phyloP scores from a whole-genome alignment of 257 asterid genomes.

The Leonotis leonurus region DNA sequence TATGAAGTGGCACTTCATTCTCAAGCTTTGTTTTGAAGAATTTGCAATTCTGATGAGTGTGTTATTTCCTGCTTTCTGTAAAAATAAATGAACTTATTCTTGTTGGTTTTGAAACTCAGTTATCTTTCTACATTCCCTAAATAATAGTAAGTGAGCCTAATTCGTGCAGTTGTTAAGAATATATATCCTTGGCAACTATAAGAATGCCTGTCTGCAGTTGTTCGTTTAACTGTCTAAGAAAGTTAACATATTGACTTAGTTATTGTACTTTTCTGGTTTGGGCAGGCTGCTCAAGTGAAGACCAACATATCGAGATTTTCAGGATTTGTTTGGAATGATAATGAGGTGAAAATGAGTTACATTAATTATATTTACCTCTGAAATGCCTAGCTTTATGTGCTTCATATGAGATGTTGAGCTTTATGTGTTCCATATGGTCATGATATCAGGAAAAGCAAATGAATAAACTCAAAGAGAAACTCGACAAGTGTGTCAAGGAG shows the following conservation, averaged over 20 bases:
- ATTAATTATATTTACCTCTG: too few species aligned
- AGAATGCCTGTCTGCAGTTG: background rate
- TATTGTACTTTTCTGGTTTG: conserved; percentile 14
- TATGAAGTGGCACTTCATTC: background rate
- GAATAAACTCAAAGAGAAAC: conserved; percentile 65
- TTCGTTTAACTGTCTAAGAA: background rate
- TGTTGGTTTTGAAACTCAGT: background rate
- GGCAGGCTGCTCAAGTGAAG: conserved; percentile 81
- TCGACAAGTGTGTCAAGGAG: conserved; percentile 83
- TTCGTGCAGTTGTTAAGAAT: background rate
- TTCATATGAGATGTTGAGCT: conserved; percentile 4
- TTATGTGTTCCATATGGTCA: conserved; percentile 7
- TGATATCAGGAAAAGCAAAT: conserved; percentile 70
- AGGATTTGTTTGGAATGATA: conserved; percentile 85
- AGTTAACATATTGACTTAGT: background rate
- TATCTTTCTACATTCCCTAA: background rate
- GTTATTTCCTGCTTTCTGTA: background rate
- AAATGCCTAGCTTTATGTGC: conserved; percentile 3
- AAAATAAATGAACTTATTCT: background rate
- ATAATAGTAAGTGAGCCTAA: background rate
- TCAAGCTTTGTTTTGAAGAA: too few species aligned
- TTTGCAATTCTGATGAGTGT: too few species aligned
- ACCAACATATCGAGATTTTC: conserved; percentile 74
- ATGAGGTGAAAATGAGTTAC: conserved; percentile 58
- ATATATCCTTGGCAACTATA: background rate